phyloP scores from a whole-genome alignment of 2,329 filamentous ascomycete genomes.

The Penicillium sp. region DNA sequence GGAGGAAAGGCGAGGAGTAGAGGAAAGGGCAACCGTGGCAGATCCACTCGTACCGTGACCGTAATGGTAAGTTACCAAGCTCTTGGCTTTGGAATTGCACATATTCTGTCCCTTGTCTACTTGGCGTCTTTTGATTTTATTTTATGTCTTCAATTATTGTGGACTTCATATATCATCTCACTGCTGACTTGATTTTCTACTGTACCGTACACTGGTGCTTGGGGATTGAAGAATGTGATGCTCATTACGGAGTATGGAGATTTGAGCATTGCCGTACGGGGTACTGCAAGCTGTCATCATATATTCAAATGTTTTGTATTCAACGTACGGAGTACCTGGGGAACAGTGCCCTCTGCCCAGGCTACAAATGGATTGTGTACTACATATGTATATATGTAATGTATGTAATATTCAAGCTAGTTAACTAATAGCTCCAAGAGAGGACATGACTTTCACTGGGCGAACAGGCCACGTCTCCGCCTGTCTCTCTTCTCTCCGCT shows the following conservation, averaged over 20 bases:
- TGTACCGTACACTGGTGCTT: background rate
- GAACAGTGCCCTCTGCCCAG: background rate
- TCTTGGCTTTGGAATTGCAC: background rate
- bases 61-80: slow-evolving; percentile 13
- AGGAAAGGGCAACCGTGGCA: slow-evolving; percentile 24
- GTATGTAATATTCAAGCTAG: too few relatives aligned
- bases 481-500: slow-evolving; percentile 5
- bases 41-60: slow-evolving; percentile 17
- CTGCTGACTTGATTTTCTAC: background rate
- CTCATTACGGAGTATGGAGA: background rate
- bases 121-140: background rate
- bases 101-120: background rate
- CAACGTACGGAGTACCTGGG: background rate
- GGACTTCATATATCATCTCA: background rate
- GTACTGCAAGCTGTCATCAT: background rate
- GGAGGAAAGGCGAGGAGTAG: slow-evolving; percentile 21
- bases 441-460: slow-evolving; percentile 2
- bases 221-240: background rate
- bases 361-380: too few relatives aligned
- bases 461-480: slow-evolving; percentile 29
- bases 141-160: background rate
- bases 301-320: background rate
- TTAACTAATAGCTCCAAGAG: background rate
- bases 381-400: too few relatives aligned
- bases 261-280: background rate